Evolutionary conservation across 192 early-diverging fungal genomes (phyloP).

Genomic region (Geosiphon pyriformis): DNA sequence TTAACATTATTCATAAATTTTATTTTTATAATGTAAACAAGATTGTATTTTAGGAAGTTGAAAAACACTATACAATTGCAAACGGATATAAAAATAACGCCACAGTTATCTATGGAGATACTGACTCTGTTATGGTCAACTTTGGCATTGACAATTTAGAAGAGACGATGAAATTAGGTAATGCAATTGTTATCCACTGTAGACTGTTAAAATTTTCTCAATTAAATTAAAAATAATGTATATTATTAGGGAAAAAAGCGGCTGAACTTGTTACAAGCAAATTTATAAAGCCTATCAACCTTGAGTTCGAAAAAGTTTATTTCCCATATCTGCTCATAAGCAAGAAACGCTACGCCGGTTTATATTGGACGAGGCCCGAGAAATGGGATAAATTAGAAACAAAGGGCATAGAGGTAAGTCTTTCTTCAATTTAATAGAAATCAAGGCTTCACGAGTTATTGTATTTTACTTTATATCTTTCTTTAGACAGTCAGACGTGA

Average conservation of each 20-base stretch:
- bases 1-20: constrained; percentile 3
- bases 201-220: not conserved
- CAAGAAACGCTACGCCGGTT: constrained; percentile 97
- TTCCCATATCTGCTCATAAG: constrained; percentile 96
- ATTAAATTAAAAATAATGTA: not conserved
- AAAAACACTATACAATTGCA: constrained; percentile 70
- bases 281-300: constrained; percentile 90
- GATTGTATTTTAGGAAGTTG: constrained; percentile 50
- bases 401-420: constrained; percentile 87
- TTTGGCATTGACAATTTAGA: constrained; percentile 79
- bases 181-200: not conserved
- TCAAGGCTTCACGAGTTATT: no score
- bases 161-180: constrained; percentile 83
- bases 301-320: constrained; percentile 99
- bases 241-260: constrained; percentile 59
- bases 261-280: constrained; percentile 78
- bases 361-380: constrained; percentile 94
- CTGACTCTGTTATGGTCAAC: constrained; percentile 99
- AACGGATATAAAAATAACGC: constrained; percentile 90
- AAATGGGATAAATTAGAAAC: constrained; percentile 96
- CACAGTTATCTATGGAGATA: constrained; percentile 95
- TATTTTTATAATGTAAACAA: constrained; percentile 2
- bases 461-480: not conserved
- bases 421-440: no score
- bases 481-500: constrained; percentile 89